Base-by-base conservation (phyloP, 192 early-diverging fungal genomes). In the Geranomyces variabilis region DNA sequence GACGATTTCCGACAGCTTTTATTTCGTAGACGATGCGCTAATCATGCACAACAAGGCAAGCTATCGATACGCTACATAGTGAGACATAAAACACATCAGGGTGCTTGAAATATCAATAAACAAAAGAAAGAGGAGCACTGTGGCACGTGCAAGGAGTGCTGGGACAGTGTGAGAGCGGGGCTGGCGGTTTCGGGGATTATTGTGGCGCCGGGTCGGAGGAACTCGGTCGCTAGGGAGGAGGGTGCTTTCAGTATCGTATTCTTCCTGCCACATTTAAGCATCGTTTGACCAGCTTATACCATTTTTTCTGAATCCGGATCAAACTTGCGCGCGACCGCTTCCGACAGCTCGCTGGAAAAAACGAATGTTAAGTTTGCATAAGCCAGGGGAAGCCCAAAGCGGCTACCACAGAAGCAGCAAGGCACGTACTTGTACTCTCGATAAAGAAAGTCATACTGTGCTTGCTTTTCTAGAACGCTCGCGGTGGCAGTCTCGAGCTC, bases 1-100 rank as follows among this genome's bases (percentile, higher is more conserved):
- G 44, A 79, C 81, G 19, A 53, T 76, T 12, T 83, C 82, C 8
- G 86, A 87, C 63, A 84, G 80, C 45, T 87, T 85, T 60, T 87
- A 86, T 60, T 87, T 87, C 78, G 79, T 87, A 13, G 74, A 87
- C 66, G 81, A 80, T 33, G 71, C 70, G 55, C 68, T 87, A 15
- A 72, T 87, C 19, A 78, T 86, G 79, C 86, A 87, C 59, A 80
- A 81, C 63, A 87, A 87, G 74, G 83, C 86, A 1, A 76, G 49
- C 47, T 87, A 84, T 55, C 49, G 66, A 9, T 86, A 86, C 63
- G 57, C 41, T 36, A 63, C 51, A 53, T 53, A 53, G 51, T 24
- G n/a, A 53, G 51, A 26, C 51, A 26, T 15, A 26, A 17, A 26
- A 53, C 51, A 47, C 46, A 47, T n/a, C n/a, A n/a, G n/a, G n/a